Conservation (phyloP, 179 eudicot species). For the Camellia oleifera region DNA sequence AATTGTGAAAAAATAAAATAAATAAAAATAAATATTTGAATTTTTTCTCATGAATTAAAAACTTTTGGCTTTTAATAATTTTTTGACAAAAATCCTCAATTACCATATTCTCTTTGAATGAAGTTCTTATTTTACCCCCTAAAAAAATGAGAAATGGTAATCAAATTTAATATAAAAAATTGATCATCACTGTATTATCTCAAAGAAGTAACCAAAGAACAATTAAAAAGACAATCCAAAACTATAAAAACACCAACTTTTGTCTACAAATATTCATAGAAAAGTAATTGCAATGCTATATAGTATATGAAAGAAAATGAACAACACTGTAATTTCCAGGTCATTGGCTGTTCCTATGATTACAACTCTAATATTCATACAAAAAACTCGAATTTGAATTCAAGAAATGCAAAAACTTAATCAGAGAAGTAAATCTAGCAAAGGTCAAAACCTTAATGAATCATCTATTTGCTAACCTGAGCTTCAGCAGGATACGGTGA, state of each 20-base stretch:
- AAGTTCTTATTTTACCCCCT: too few relatives aligned
- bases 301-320: background rate
- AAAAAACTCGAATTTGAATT: background rate
- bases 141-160: too few relatives aligned
- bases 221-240: background rate
- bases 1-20: too few relatives aligned
- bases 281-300: background rate
- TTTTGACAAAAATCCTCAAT: too few relatives aligned
- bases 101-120: too few relatives aligned
- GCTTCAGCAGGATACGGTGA: constrained; percentile 17
- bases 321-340: background rate
- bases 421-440: background rate
- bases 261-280: background rate
- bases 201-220: background rate
- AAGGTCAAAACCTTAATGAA: background rate
- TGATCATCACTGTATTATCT: too few relatives aligned
- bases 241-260: background rate
- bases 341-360: background rate
- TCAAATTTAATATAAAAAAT: too few relatives aligned
- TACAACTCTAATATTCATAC: background rate
- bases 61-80: too few relatives aligned
- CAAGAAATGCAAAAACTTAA: background rate
- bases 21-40: too few relatives aligned
- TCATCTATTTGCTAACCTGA: constrained; percentile 14
- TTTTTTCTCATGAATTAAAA: too few relatives aligned